Conservation (phyloP, 805 yeast species). For the Debaryomyces maramus region DNA sequence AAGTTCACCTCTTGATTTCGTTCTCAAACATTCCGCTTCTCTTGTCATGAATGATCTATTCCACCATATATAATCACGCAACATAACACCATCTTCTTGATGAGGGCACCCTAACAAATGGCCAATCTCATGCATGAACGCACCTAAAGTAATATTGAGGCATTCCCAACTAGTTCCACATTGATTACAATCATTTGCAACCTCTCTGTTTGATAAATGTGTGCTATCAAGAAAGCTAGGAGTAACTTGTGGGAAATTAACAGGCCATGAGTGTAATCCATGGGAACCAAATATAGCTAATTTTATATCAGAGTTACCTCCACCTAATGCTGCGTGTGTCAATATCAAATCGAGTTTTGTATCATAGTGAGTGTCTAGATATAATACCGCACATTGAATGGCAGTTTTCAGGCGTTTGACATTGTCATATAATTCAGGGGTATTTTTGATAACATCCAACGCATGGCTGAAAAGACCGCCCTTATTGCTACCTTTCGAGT, state of each 20-base stretch:
- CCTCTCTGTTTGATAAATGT: conserved; percentile 57
- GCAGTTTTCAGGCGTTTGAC: conserved; percentile 55
- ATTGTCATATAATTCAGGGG: conserved; percentile 21
- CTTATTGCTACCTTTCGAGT: conserved; percentile 62
- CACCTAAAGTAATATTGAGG: conserved; percentile 81
- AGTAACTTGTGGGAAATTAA: conserved; percentile 66
- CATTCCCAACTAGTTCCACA: conserved; percentile 92
- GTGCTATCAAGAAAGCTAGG: conserved; percentile 75
- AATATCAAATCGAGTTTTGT: conserved; percentile 52
- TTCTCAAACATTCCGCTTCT: conserved; percentile 59
- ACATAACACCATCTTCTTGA: conserved; percentile 86
- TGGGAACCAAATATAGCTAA: conserved; percentile 94
- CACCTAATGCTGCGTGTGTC: conserved; percentile 95
- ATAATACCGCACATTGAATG: conserved; percentile 80
- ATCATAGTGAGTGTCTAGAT: conserved; percentile 86
- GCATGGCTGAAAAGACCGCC: conserved; percentile 84
- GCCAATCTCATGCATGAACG: conserved; percentile 94
- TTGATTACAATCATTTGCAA: conserved; percentile 87
- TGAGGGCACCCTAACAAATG: conserved; percentile 91
- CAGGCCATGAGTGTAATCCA: conserved; percentile 91
- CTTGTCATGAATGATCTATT: conserved; percentile 78
- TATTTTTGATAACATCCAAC: conserved; percentile 58
- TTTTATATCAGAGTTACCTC: conserved; percentile 67
- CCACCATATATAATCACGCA: conserved; percentile 78
- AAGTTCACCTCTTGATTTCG: conserved; percentile 45